Evolutionary conservation across 495 filamentous ascomycete species (phyloP), one percentile per base, ranked within the genome.

Genomic region (Corynascus novoguineensis): DNA sequence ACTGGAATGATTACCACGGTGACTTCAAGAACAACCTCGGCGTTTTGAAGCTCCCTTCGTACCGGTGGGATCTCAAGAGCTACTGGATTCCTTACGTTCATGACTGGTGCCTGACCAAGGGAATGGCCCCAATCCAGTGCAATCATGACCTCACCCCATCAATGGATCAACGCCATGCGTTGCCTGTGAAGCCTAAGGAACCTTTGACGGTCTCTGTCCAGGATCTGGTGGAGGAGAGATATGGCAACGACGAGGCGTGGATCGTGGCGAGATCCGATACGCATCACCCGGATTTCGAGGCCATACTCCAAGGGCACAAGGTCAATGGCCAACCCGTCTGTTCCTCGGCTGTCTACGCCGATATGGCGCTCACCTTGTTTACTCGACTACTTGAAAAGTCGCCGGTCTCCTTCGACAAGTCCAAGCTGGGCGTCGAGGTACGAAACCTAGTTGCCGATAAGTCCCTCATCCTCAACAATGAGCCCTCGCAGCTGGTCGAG

Each of bases 1-100:
- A 80, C 64, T 95, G 87, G 87, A 79, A 78, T 48, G 87, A 87
- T 59, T 90, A 84, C 64, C 86, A 90, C 69, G 74, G 78, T 7
- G 81, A 84, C 61, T 91, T 86, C 64, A 68, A 71, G 34, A 60
- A 71, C 5, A 76, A 70, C 12, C 80, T 81, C 35, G 70, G 76
- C 19, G 75, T 90, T 7, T 68, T 92, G 3, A 66, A 75, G 4
- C 78, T 92, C 3, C 89, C 89, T 4, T 62, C 78, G 0, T 93
- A 93, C 65, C 78, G 75, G 15, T 93, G 83, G 73, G 86, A 91
- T 57, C 66, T 81, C 15, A 92, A 90, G 75, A 81, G 85, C 52
- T 89, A 89, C 66, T 92, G 87, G 87, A 81, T 90, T n/a, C 73
- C 81, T 1, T 90, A 90, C 68, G 47, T 44, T 27, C 4, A 84